Evolutionary conservation across 2,329 filamentous ascomycete species (phyloP), one percentile per base, ranked within the genome.

Genomic region (Aschersonia sp.): DNA sequence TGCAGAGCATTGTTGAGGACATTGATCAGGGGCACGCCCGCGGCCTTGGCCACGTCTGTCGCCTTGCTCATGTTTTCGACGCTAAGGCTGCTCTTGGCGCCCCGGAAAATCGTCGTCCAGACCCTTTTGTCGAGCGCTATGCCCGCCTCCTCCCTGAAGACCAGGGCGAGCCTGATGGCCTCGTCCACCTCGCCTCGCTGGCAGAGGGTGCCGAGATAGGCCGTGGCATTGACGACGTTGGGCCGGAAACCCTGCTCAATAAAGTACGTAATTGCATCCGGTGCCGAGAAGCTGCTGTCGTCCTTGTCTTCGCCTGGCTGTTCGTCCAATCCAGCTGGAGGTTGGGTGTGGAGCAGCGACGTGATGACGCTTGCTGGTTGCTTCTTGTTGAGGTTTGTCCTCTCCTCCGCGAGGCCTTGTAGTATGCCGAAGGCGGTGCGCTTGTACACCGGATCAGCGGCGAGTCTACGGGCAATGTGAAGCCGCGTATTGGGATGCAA

Each of bases 191-290:
- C 57, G 7, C 59, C 61, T 7, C 57, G 75, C 49, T 79, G 69
- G 55, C 84, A 77, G 12, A 88, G 78, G 49, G 87, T 85, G 40
- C 79, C 72, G 47, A 95, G 75, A 49, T 87, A 66, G 43, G 83
- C 71, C 12, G 83, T 84, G 57, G 83, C 77, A 9, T 73, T 72
- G 48, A 79, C 66, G 11, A 76, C 63, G 52, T 85, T 83, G 30
- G 84, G 77, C 22, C 68, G 66, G 44, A 84, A 65, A 2, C 82
- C 83, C n/a, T 73, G 63, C 22, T 73, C 65, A 9, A 83, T 61
- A 45, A 88, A 68, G 43, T 52, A 55, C 42, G 62, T 54, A 22
- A 66, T 55, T 8, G 60, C 59, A 29, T 56, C 52, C 41, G 58
- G 59, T 10, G 58, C 59, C 5, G 57, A 56, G 44, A 66, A 66